These are phyloP conservation scores for Malassezia pachydermatis DNA, from an alignment of 1,284 basidiomycete species.

Conservation along the genomic window DNA sequence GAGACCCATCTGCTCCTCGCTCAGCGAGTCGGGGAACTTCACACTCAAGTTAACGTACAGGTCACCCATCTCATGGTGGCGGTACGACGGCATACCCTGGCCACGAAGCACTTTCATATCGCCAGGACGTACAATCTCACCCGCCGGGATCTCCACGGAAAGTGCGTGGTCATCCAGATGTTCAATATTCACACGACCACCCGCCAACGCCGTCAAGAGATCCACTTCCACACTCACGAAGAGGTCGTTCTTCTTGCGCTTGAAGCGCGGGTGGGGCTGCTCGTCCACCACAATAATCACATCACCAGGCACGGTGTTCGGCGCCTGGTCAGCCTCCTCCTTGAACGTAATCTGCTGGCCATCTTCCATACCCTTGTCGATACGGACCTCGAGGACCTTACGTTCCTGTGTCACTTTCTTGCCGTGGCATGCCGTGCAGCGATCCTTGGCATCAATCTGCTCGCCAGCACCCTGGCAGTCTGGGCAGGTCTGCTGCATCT, in stretches of 20 bases:
- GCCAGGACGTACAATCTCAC: constrained; percentile 92
- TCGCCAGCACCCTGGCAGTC: constrained; percentile 88
- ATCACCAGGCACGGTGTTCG: constrained; percentile 80
- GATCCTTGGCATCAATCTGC: constrained; percentile 84
- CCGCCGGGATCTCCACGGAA: constrained; percentile 66
- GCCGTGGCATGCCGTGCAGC: constrained; percentile 84
- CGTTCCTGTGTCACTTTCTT: constrained; percentile 92
- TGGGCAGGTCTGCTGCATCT: constrained; percentile 88
- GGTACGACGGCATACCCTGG: constrained; percentile 96
- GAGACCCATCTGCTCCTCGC: constrained; percentile 59
- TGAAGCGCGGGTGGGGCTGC: constrained; percentile 82
- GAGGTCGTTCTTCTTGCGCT: constrained; percentile 84
- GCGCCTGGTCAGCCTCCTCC: constrained; percentile 93
- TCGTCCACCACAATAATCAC: constrained; percentile 96
- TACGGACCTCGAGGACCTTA: constrained; percentile 95
- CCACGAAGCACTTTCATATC: constrained; percentile 76
- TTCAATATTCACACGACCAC: constrained; percentile 79
- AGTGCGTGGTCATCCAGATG: constrained; percentile 89
- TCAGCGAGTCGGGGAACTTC: constrained; percentile 76
- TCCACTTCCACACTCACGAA: constrained; percentile 79
- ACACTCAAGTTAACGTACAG: constrained; percentile 80
- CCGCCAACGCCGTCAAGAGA: constrained; percentile 82
- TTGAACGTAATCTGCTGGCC: constrained; percentile 90
- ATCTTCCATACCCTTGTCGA: constrained; percentile 99
- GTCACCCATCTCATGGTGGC: constrained; percentile 93